Conservation (phyloP, 345 rosid genomes). For the Excoecaria agallocha region DNA sequence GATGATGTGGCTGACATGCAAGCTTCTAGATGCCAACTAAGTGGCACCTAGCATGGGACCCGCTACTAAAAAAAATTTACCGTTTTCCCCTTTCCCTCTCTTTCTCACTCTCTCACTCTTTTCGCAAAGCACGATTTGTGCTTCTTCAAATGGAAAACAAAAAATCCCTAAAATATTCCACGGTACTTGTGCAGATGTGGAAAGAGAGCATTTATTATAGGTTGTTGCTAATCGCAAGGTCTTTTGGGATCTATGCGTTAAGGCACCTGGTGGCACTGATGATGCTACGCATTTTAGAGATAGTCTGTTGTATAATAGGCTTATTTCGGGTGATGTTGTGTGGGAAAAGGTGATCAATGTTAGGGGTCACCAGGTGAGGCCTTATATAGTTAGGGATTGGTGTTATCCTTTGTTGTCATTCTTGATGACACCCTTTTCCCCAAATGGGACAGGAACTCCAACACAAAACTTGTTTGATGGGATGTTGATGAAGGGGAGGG, state of each 20-base stretch:
- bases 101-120: no score
- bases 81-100: no score
- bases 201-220: slow-evolving; percentile 75
- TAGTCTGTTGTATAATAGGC: slow-evolving; percentile 77
- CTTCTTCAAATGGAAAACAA: no score
- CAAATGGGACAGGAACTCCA: slow-evolving; percentile 72
- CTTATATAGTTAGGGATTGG: slow-evolving; percentile 95
- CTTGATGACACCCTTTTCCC: slow-evolving; percentile 88
- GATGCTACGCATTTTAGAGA: slow-evolving; percentile 87
- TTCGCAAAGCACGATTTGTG: no score
- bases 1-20: no score
- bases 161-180: no score
- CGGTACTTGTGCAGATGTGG: no score
- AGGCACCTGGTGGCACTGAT: slow-evolving; percentile 82
- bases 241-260: slow-evolving; percentile 94
- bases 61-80: no score
- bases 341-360: slow-evolving; percentile 83
- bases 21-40: no score
- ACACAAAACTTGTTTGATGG: slow-evolving; percentile 92
- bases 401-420: slow-evolving; percentile 81
- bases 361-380: slow-evolving; percentile 84
- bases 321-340: slow-evolving; percentile 76
- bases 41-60: no score
- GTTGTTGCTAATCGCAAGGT: slow-evolving; percentile 89
- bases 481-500: slow-evolving; percentile 97